Evolutionary conservation across 31 red algal species (phyloP), one percentile per base, ranked within the genome.

Genomic region (Asparagopsis taxiformis): DNA sequence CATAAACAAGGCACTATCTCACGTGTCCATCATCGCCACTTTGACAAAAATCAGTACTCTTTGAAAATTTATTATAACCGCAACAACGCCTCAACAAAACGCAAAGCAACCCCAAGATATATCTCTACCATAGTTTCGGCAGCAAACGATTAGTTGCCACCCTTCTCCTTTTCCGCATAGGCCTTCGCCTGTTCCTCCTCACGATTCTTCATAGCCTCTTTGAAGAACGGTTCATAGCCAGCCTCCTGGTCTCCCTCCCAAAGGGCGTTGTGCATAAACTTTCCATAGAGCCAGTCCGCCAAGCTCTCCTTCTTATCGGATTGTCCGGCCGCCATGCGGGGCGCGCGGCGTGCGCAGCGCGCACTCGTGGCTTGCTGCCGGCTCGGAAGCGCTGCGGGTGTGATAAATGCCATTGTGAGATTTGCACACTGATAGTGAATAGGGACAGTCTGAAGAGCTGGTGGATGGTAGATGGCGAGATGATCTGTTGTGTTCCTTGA

Each of bases 261-360:
- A 7, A 79, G 62, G 0, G 66, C 60, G 54, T 84, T 84, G 29
- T 84, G 80, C 80, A 84, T 84, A 25, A 84, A 74, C 32, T 84
- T 84, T 7, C 46, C 32, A 30, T 72, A 74, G 36, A 84, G 54
- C 80, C 80, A 84, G 25, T 72, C 68, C 19, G 52, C 69, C 7
- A 84, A 36, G 11, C 80, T 72, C 25, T 66, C 19, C 30, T 84
- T 62, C 36, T 82, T 59, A 37, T 46, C 41, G 41, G 8, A 6
- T 6, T 46, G 6, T 13, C 41, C 41, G 41, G 41, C 41, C 8
- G 41, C 41, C 6, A 46, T 46, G 41, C 41, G 41, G 41, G 6
- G 41, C 41, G 6, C 41, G 41, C 41, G 41, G 41, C 8, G 41
- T 13, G 41, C 41, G 41, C 41, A 9, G 13, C 41, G 41, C 41